These are phyloP conservation scores for Stagonosporopsis rhizophila DNA, from an alignment of 2,329 filamentous ascomycete species.

Conservation along the genomic window DNA sequence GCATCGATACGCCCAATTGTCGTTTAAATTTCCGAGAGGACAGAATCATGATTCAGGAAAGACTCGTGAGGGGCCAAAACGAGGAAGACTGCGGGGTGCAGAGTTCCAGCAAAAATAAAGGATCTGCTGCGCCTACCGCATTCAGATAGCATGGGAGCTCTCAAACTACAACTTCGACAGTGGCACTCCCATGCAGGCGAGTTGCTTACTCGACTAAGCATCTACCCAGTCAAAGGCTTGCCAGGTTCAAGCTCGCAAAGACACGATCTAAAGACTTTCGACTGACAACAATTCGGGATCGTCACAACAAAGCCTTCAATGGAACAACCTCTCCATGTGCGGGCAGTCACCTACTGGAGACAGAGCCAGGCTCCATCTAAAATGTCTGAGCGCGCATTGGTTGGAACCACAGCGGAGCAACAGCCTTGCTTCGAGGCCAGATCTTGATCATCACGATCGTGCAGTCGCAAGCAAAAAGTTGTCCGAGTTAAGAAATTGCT, in stretches of 20 bases:
- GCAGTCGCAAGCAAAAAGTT: neutral
- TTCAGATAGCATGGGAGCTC: neutral
- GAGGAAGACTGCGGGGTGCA: neutral
- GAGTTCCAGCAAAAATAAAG: neutral
- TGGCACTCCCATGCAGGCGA: neutral
- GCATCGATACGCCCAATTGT: neutral
- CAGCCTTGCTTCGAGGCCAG: neutral
- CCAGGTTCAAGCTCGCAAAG: too few species aligned
- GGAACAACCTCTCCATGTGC: too few species aligned
- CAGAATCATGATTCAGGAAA: neutral
- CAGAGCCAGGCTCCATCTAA: neutral
- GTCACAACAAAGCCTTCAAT: too few species aligned
- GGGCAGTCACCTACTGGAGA: neutral
- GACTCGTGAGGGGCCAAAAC: neutral
- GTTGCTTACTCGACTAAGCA: neutral
- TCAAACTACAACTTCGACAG: neutral
- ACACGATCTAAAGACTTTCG: too few species aligned
- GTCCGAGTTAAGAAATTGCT: neutral
- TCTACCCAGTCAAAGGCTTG: too few species aligned
- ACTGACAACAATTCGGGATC: too few species aligned
- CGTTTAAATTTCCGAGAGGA: neutral
- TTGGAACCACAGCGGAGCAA: neutral
- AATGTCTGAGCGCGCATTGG: slow-evolving; percentile 3
- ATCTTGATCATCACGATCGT: neutral
- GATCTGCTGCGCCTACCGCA: neutral